Conservation (phyloP, 2,329 filamentous ascomycete genomes). For the Neonectria magnoliae region DNA sequence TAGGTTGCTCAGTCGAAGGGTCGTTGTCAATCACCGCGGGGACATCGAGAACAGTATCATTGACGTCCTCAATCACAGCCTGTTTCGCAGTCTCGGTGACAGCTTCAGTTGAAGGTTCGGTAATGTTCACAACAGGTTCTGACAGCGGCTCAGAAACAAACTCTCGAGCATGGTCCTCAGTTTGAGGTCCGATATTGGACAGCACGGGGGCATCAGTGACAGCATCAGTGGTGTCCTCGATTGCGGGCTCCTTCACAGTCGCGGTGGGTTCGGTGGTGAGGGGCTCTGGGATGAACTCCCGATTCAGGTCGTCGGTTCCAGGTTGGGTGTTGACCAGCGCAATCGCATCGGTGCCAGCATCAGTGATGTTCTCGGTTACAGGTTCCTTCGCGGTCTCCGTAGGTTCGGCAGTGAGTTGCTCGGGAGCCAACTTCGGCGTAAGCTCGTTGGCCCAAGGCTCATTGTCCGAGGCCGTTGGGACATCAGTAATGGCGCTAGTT, state of each 20-base stretch:
- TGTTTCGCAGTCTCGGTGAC: background rate
- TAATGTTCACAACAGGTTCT: too few relatives aligned
- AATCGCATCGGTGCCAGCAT: background rate
- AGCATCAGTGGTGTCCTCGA: background rate
- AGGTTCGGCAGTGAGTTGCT: background rate
- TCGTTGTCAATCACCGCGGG: background rate
- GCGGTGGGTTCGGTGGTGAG: background rate
- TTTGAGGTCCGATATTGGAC: background rate
- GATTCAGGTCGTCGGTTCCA: background rate
- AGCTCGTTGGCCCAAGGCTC: background rate
- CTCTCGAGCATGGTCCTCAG: background rate
- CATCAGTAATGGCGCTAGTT: background rate
- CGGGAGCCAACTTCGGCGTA: background rate
- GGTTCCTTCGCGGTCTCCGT: background rate
- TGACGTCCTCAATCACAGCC: background rate
- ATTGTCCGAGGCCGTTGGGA: background rate
- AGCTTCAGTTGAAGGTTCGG: background rate
- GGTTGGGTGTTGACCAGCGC: background rate
- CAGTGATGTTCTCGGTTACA: background rate
- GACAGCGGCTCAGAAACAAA: background rate
- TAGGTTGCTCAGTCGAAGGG: background rate
- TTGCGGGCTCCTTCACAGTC: background rate
- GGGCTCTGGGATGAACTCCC: background rate
- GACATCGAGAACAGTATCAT: background rate
- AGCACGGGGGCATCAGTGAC: background rate